Evolutionary conservation across 306 rosid genomes (phyloP).

Genomic region (Alnus glutinosa): DNA sequence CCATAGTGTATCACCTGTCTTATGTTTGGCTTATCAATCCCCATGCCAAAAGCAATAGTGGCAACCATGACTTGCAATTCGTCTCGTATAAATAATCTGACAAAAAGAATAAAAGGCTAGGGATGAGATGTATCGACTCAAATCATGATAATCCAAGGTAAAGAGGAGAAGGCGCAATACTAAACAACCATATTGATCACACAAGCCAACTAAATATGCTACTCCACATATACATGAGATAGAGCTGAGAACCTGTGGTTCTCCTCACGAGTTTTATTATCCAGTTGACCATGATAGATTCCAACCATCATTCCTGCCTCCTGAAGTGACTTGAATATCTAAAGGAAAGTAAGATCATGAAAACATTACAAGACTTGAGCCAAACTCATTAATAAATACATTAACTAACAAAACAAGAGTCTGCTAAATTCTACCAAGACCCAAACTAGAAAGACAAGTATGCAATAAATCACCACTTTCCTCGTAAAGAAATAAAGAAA

Average conservation of each 20-base stretch:
- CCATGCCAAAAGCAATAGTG: conserved; percentile 95
- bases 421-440: conserved; percentile 13
- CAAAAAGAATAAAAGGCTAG: conserved; percentile 27
- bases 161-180: conserved; percentile 16
- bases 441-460: conserved; percentile 5
- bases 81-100: conserved; percentile 80
- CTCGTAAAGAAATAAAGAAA: conserved; percentile 5
- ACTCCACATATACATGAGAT: conserved; percentile 28
- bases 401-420: conserved; percentile 12
- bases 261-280: conserved; percentile 67
- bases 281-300: conserved; percentile 82
- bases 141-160: conserved; percentile 5
- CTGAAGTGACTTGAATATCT: conserved; percentile 63
- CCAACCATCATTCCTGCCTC: conserved; percentile 72
- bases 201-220: conserved; percentile 15
- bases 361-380: conserved; percentile 6
- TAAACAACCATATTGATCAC: conserved; percentile 25
- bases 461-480: conserved; percentile 14
- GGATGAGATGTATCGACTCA: conserved; percentile 22
- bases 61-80: conserved; percentile 89
- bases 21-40: conserved; percentile 91
- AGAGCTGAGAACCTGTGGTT: conserved; percentile 69
- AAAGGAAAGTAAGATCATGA: conserved; percentile 27
- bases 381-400: conserved; percentile 23
- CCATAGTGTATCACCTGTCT: conserved; percentile 93